Percentiles rank a stretch among this genome's conserved stretches.
phyloP scores from a whole-genome alignment of 163 green algal species.

The Volvox carteri region DNA sequence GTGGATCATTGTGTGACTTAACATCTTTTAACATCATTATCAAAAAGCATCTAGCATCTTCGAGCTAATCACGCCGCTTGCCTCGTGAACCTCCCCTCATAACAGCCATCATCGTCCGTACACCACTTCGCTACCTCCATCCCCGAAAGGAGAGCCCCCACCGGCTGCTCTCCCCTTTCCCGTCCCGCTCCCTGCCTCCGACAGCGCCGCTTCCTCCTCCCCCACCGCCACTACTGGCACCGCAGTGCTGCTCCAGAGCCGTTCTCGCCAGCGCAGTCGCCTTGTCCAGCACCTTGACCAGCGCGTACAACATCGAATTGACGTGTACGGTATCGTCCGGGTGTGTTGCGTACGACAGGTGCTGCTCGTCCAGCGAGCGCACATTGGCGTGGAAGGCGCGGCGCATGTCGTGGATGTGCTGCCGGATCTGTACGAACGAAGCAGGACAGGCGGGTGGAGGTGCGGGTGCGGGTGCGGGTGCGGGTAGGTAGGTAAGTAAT shows the following conservation, averaged over 20 bases:
- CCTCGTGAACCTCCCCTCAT: too few relatives aligned
- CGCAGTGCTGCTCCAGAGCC: slow-evolving; percentile 2
- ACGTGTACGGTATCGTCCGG: slow-evolving; percentile 37
- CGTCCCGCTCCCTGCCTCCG: too few relatives aligned
- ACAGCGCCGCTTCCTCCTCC: neutral
- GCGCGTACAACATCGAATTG: slow-evolving; percentile 26
- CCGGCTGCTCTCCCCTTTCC: too few relatives aligned
- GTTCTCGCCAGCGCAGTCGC: neutral
- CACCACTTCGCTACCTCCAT: too few relatives aligned
- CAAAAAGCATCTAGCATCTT: too few relatives aligned
- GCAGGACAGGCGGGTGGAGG: too few relatives aligned
- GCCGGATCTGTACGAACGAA: slow-evolving; percentile 39
- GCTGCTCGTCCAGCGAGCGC: neutral
- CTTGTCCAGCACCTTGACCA: slow-evolving; percentile 13
- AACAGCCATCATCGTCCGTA: too few relatives aligned
- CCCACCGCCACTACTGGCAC: neutral
- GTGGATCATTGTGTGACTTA: too few relatives aligned
- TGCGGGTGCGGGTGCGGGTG: neutral
- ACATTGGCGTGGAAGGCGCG: slow-evolving; percentile 35
- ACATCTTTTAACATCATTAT: too few relatives aligned
- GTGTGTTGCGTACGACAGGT: neutral
- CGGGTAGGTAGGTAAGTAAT: neutral
- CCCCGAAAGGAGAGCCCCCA: too few relatives aligned
- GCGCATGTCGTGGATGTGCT: slow-evolving; percentile 23
- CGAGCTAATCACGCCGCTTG: too few relatives aligned